These are phyloP conservation scores for Tuber brumale DNA, from an alignment of 495 filamentous ascomycete genomes.

Conservation along the genomic window DNA sequence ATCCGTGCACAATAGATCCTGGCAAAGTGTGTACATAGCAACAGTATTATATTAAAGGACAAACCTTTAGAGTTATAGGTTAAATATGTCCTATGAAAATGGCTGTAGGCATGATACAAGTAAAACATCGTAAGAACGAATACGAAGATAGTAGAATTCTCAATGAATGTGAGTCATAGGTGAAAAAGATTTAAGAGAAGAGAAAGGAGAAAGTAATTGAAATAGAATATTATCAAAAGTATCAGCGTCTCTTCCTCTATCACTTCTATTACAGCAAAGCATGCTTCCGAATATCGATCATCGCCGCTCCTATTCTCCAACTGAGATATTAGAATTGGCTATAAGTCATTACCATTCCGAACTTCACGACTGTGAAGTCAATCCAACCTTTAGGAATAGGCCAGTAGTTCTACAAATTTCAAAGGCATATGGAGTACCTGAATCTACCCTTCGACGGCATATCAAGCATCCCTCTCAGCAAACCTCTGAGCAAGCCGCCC, in stretches of 20 bases:
- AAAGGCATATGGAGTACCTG: background rate
- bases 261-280: background rate
- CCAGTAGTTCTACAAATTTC: slow-evolving; percentile 3
- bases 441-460: background rate
- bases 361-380: background rate
- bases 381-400: background rate
- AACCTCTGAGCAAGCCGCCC: background rate
- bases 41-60: background rate
- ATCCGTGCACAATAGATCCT: background rate
- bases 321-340: background rate
- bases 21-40: background rate
- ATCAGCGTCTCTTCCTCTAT: background rate
- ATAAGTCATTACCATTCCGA: slow-evolving; percentile 10
- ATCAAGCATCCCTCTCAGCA: background rate
- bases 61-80: background rate
- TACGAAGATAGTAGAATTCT: background rate
- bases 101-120: background rate
- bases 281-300: background rate
- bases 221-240: background rate
- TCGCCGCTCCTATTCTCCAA: background rate
- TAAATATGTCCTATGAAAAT: background rate
- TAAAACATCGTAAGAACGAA: background rate
- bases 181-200: background rate
- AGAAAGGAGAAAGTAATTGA: background rate
- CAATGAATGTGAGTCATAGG: background rate